These are phyloP conservation scores for Malus hybrid DNA, from an alignment of 331 rosid genomes.

Conservation along the genomic window DNA sequence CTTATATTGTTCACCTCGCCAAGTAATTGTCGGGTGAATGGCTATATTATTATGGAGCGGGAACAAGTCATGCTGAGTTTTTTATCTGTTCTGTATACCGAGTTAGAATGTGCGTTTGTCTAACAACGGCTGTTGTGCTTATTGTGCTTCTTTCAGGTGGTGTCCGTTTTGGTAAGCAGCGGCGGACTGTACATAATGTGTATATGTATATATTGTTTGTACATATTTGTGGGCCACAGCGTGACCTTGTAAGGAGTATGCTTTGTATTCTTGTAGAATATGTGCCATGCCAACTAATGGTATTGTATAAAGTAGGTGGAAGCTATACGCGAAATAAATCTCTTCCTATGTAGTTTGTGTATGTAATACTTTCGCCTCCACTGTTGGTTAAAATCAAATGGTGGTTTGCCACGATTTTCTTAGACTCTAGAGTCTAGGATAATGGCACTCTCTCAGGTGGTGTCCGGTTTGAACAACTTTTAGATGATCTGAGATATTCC, in stretches of 20 bases:
- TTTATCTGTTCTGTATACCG: background rate
- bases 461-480: too few relatives aligned
- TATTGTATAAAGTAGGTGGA: background rate
- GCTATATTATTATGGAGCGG: background rate
- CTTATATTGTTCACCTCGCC: too few relatives aligned
- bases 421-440: too few relatives aligned
- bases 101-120: background rate
- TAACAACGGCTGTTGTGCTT: background rate
- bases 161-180: slow-evolving; percentile 78
- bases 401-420: too few relatives aligned
- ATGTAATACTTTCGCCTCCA: too few relatives aligned
- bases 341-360: too few relatives aligned
- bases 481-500: too few relatives aligned
- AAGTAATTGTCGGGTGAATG: background rate
- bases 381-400: too few relatives aligned
- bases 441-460: too few relatives aligned
- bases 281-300: background rate
- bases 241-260: background rate
- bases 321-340: background rate
- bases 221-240: slow-evolving; percentile 13
- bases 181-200: slow-evolving; percentile 6
- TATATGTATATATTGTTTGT: slow-evolving; percentile 41
- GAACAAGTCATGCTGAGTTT: background rate
- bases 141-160: slow-evolving; percentile 54
- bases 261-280: background rate